A percentile compares a stretch with the other conserved stretches of the same genome.
Evolutionary conservation across 1,139 yeast species (phyloP).

Genomic region (Geotrichum histeridarum): DNA sequence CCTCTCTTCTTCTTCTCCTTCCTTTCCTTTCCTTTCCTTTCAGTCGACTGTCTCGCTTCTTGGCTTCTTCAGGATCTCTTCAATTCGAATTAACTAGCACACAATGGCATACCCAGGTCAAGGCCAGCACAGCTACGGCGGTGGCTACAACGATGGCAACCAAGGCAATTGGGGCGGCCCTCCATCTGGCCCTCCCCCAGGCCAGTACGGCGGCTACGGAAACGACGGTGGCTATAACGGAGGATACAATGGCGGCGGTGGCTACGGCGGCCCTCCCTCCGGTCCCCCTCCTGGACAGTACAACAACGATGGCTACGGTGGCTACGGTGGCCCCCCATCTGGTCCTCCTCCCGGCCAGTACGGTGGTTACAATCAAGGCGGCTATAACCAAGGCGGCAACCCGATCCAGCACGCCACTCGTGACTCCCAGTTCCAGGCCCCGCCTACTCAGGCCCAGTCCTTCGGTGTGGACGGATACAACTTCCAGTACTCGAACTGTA

Average conservation of each 20-base stretch:
- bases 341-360: slow-evolving; percentile 17
- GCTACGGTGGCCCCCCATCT: slow-evolving; percentile 21
- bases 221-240: slow-evolving; percentile 1
- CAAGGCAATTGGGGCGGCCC: slow-evolving; percentile 21
- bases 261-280: slow-evolving; percentile 23
- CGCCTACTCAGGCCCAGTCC: slow-evolving; percentile 38
- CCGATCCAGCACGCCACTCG: slow-evolving; percentile 28
- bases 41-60: not conserved
- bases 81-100: not conserved
- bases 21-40: not conserved
- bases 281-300: slow-evolving; percentile 28
- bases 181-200: slow-evolving; percentile 22
- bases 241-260: slow-evolving; percentile 5
- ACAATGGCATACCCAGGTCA: slow-evolving; percentile 32
- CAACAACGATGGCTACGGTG: slow-evolving; percentile 22
- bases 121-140: slow-evolving; percentile 29
- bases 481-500: slow-evolving; percentile 70
- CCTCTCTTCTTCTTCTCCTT: not conserved
- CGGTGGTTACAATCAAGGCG: not conserved
- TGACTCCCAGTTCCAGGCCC: slow-evolving; percentile 29
- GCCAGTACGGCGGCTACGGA: slow-evolving; percentile 1
- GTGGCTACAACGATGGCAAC: slow-evolving; percentile 9
- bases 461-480: slow-evolving; percentile 37
- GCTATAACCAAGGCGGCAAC: slow-evolving; percentile 2
- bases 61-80: not conserved